Conservation (phyloP, 2,329 filamentous ascomycete genomes). For the Claviceps capensis region DNA sequence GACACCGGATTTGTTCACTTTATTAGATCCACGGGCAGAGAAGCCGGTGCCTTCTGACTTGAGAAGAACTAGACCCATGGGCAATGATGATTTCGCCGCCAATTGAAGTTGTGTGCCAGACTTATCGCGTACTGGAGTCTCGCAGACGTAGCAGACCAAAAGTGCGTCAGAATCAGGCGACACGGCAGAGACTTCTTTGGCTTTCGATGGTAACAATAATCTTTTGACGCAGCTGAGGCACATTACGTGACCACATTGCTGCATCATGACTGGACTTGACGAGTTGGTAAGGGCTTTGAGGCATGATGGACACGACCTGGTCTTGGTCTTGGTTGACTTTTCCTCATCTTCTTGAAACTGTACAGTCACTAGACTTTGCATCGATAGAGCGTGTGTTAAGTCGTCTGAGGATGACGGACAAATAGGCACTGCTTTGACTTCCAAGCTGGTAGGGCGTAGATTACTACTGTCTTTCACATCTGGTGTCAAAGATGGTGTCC, state of each 20-base stretch:
- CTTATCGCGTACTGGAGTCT: slow-evolving; percentile 53
- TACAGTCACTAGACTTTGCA: slow-evolving; percentile 65
- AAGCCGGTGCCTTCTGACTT: slow-evolving; percentile 85
- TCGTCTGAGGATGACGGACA: slow-evolving; percentile 62
- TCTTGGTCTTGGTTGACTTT: slow-evolving; percentile 28
- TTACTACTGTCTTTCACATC: slow-evolving; percentile 26
- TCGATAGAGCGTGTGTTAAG: slow-evolving; percentile 57
- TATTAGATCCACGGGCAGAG: slow-evolving; percentile 70
- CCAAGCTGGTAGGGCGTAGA: slow-evolving; percentile 41
- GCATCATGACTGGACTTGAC: slow-evolving; percentile 68
- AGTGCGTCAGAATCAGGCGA: slow-evolving; percentile 32
- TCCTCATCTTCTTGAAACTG: slow-evolving; percentile 60
- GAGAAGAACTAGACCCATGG: slow-evolving; percentile 63
- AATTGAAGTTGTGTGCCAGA: slow-evolving; percentile 24
- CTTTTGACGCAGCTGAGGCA: slow-evolving; percentile 75
- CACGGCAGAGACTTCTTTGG: slow-evolving; percentile 11
- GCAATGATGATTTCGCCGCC: slow-evolving; percentile 46
- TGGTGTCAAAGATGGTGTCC: slow-evolving; percentile 78
- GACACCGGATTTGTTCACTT: slow-evolving; percentile 65
- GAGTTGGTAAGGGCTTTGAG: slow-evolving; percentile 71
- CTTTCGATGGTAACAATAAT: slow-evolving; percentile 54
- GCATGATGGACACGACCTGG: slow-evolving; percentile 64
- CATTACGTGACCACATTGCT: slow-evolving; percentile 82
- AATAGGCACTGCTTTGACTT: slow-evolving; percentile 52
- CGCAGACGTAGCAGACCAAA: slow-evolving; percentile 68